Evolutionary conservation across 2,329 filamentous ascomycete species (phyloP).

Genomic region (Clonostachys chloroleuca): DNA sequence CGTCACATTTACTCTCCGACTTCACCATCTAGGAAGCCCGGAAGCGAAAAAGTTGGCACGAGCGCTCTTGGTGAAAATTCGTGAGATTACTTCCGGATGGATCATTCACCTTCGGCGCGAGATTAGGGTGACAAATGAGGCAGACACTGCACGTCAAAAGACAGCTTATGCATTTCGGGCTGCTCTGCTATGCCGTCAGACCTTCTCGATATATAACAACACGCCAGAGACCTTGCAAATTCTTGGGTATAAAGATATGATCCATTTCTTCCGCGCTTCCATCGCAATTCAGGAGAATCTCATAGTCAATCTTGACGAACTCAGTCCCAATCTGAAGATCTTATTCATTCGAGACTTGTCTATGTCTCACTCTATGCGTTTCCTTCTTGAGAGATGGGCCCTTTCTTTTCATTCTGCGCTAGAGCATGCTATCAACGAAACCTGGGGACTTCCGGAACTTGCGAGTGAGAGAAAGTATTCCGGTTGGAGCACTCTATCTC

Average conservation of each 20-base stretch:
- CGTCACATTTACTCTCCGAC: constrained; percentile 42
- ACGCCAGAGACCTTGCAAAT: neutral
- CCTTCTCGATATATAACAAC: constrained; percentile 14
- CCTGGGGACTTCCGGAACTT: constrained; percentile 2
- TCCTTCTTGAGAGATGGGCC: constrained; percentile 13
- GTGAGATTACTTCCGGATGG: constrained; percentile 44
- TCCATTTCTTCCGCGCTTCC: constrained; percentile 13
- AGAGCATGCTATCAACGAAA: constrained; percentile 7
- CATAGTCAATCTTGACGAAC: constrained; percentile 4
- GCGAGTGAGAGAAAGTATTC: neutral
- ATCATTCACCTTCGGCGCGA: constrained; percentile 38
- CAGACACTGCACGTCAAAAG: constrained; percentile 22
- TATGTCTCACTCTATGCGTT: neutral
- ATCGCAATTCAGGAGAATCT: constrained; percentile 19
- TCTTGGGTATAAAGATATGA: neutral
- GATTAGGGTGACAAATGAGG: constrained; percentile 27
- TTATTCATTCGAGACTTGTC: no score
- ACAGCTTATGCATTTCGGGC: constrained; percentile 43
- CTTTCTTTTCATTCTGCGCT: constrained; percentile 1
- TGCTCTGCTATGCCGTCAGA: constrained; percentile 47
- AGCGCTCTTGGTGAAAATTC: constrained; percentile 30
- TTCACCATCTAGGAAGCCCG: constrained; percentile 9
- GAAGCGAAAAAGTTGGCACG: constrained; percentile 10
- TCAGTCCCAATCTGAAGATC: neutral
- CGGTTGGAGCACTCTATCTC: neutral